A percentile compares a stretch with the other conserved stretches of the same genome.
These are phyloP conservation scores for Tulasnella sp. DNA, from an alignment of 768 basidiomycete genomes.

Conservation along the genomic window DNA sequence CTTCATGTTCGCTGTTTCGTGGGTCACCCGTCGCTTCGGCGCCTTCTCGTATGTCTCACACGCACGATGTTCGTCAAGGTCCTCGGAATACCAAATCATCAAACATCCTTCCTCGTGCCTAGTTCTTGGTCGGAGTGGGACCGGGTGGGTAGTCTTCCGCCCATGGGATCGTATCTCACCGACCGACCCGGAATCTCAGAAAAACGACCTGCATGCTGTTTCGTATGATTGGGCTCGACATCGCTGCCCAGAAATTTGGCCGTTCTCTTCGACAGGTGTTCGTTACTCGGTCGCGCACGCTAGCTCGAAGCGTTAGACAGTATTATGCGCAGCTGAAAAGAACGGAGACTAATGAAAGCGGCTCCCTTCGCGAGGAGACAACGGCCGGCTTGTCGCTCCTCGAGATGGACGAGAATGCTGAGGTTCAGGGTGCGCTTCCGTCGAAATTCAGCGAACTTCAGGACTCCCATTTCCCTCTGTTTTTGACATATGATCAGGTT, in stretches of 20 bases:
- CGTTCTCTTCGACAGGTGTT: constrained; percentile 12
- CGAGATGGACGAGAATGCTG: constrained; percentile 34
- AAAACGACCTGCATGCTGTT: constrained; percentile 23
- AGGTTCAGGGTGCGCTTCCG: constrained; percentile 42
- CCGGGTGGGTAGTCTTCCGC: constrained; percentile 42
- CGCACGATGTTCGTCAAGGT: constrained; percentile 23
- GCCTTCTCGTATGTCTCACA: neutral
- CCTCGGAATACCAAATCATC: constrained; percentile 49
- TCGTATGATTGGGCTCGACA: constrained; percentile 15
- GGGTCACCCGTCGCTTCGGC: constrained; percentile 12
- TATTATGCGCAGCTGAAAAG: constrained; percentile 48
- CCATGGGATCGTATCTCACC: neutral
- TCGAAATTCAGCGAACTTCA: constrained; percentile 45
- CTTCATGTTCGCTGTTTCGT: constrained; percentile 33
- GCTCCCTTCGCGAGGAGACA: neutral
- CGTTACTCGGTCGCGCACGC: constrained; percentile 28
- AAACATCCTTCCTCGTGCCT: constrained; percentile 54
- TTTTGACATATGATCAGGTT: constrained; percentile 58
- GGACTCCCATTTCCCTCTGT: constrained; percentile 60
- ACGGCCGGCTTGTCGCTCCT: constrained; percentile 13
- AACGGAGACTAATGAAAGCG: constrained; percentile 32
- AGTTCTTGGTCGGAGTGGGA: constrained; percentile 64
- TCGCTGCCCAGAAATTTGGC: neutral
- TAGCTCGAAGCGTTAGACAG: constrained; percentile 58
- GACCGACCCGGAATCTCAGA: neutral